A percentile compares a stretch with the other conserved stretches of the same genome.
These are phyloP conservation scores for Curvularia sp. DNA, from an alignment of 2,329 filamentous ascomycete genomes.

Conservation along the genomic window DNA sequence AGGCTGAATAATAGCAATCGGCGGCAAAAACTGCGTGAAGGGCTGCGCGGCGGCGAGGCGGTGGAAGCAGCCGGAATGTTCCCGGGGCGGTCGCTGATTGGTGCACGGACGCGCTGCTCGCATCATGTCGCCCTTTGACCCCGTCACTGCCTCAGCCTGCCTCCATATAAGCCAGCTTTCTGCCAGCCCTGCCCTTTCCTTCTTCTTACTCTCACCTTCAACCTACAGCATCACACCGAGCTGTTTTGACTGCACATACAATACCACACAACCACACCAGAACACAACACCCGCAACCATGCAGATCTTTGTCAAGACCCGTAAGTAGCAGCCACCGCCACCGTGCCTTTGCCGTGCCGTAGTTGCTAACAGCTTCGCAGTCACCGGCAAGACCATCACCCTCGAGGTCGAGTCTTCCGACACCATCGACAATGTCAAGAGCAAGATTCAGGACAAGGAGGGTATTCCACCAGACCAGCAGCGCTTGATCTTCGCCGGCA, in stretches of 20 bases:
- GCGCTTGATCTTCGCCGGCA: constrained; percentile 94
- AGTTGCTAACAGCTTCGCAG: constrained; percentile 51
- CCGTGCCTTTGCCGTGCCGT: constrained; percentile 20
- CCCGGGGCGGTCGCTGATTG: constrained; percentile 37
- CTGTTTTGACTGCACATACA: constrained; percentile 13
- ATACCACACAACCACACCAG: constrained; percentile 16
- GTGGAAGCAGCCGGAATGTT: constrained; percentile 43
- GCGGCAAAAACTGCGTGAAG: constrained; percentile 9
- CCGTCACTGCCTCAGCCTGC: constrained; percentile 44
- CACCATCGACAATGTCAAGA: constrained; percentile 96
- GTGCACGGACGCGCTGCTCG: constrained; percentile 40
- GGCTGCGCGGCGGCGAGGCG: constrained; percentile 10
- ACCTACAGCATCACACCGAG: constrained; percentile 15
- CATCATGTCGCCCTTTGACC: constrained; percentile 40
- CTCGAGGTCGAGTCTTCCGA: constrained; percentile 75
- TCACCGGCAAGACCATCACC: constrained; percentile 73
- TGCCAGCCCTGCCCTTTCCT: constrained; percentile 22
- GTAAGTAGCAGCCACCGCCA: constrained; percentile 63
- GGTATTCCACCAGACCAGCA: constrained; percentile 97
- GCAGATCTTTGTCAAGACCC: constrained; percentile 99
- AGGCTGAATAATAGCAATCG: constrained; percentile 27
- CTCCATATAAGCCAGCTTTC: constrained; percentile 41
- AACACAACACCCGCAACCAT: constrained; percentile 56
- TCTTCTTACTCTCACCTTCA: constrained; percentile 24
- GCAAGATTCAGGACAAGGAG: constrained; percentile 97